Base-by-base conservation (phyloP, 2,329 filamentous ascomycete species). In the Fusarium sp. region DNA sequence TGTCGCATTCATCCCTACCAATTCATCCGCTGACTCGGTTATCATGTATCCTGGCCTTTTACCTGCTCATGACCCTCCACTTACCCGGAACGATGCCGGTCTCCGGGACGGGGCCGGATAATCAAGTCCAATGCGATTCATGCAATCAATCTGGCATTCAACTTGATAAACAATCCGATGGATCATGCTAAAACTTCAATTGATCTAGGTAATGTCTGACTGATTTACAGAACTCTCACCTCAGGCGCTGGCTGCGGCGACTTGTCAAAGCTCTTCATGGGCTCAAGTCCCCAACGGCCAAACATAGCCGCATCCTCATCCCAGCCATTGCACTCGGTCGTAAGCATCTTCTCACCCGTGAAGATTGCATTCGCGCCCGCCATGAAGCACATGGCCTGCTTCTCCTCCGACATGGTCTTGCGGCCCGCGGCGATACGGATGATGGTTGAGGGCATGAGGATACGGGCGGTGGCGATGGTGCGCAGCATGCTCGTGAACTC, bases 341-440 rank as follows among this genome's bases (percentile, higher is more conserved):
- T 97, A 81, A 97, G 79, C 94, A 97, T 97, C 86, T 95, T 97
- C 83, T 97, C 94, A 10, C 94, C 94, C 0, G 94, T 97, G 77
- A 97, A 97, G 34, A 97, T 91, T n/a, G 94, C 94, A 74, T 97
- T 97, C 1, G 94, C 94, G 15, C 94, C 94, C 0, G 94, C 93
- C 87, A 93, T 91, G 82, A 97, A 97, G 80, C 94, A 97, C 70
- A 95, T 78, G 15, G 93, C 90, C 81, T 97, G 94, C 83, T 97
- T 91, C 81, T 96, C 93, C 81, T 97, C 94, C 6, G 88, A 87
- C 87, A 97, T 91, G 14, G 90, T 92, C 78, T 93, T 94, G 46
- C 94, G 85, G 4, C 94, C 94, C 0, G 94, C 94, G 0, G 94
- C 94, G 48, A 97, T 89, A 43, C 94, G 90, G 69, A 97, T 93